Evolutionary conservation across 2,329 filamentous ascomycete genomes (phyloP), one percentile per base, ranked within the genome.

Genomic region (Ophiosphaerella korrae): DNA sequence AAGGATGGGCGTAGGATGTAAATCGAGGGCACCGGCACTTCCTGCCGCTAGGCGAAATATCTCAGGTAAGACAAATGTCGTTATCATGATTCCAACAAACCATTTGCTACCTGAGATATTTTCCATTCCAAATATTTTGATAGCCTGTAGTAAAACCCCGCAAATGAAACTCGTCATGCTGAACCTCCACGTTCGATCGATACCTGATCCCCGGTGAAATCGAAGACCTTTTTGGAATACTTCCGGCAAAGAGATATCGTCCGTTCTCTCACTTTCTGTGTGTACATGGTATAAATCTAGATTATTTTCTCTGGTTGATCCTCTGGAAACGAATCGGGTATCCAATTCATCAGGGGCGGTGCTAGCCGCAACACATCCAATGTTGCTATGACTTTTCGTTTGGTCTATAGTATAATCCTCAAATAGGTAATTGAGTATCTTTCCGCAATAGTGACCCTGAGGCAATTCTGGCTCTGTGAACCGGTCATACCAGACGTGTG

Each of bases 51-150:
- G 24, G 37, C 48, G 42, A 18, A 51, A 51, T 2, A 41, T 21
- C 24, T 51, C 48, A 3, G 36, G 29, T 23, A 46, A 37, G 1
- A 45, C 2, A 21, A 51, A 51, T 23, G 48, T 18, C 18, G 14
- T 21, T 12, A 51, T 2, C 4, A 34, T 9, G 12, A 46, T 8
- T 2, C 16, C 37, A 13, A 45, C 34, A 12, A 38, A 3, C 3
- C 13, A 14, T 39, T 51, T 42, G 9, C 37, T 51, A 8, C 41
- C n/a, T 1, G 33, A 23, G 9, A 51, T 29, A 8, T 43, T 24
- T 42, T 23, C 29, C 48, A 51, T 51, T 2, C 42, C 37, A 16
- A 46, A 42, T n/a, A 51, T 29, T 16, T 51, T 51, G 21, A 51
- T 42, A 12, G 42, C 42, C 38, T 51, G 48, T 18, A 42, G 42